Conservation (phyloP, 1,139 yeast genomes). For the Geotrichum macrosporum region DNA sequence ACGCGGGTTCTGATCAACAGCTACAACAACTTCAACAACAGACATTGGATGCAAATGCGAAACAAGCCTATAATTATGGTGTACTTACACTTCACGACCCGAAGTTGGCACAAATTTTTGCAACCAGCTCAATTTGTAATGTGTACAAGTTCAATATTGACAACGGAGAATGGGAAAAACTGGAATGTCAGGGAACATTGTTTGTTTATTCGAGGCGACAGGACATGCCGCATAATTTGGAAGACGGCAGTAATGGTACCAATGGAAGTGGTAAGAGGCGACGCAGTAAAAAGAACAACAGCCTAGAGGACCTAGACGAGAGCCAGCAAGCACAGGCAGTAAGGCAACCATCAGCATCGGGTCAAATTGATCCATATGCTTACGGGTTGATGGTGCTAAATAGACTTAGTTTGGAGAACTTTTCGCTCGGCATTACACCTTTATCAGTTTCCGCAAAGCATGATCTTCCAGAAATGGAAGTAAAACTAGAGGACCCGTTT, state of each 20-base stretch:
- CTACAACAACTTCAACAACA: slow-evolving; percentile 10
- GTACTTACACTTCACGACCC: slow-evolving; percentile 86
- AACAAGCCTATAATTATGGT: slow-evolving; percentile 55
- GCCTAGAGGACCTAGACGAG: slow-evolving; percentile 38
- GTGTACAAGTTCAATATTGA: slow-evolving; percentile 65
- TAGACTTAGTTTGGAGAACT: slow-evolving; percentile 69
- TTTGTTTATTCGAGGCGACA: slow-evolving; percentile 67
- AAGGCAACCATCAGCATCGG: no score
- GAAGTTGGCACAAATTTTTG: slow-evolving; percentile 65
- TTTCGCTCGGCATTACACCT: slow-evolving; percentile 73
- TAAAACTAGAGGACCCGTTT: slow-evolving; percentile 72
- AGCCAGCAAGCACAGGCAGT: slow-evolving; percentile 42
- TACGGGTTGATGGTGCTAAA: slow-evolving; percentile 78
- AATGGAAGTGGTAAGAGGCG: slow-evolving; percentile 29
- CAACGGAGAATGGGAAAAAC: slow-evolving; percentile 72
- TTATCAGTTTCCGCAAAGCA: slow-evolving; percentile 43
- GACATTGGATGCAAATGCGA: slow-evolving; percentile 23
- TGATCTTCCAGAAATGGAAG: slow-evolving; percentile 58
- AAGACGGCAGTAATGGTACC: no score
- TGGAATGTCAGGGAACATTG: slow-evolving; percentile 75
- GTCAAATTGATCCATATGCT: slow-evolving; percentile 37
- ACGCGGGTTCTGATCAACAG: slow-evolving; percentile 18
- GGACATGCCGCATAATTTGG: slow-evolving; percentile 29
- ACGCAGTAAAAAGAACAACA: slow-evolving; percentile 27
- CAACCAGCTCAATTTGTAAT: slow-evolving; percentile 73